Conservation (phyloP, 768 basidiomycete species). For the Mycena latifolia region DNA sequence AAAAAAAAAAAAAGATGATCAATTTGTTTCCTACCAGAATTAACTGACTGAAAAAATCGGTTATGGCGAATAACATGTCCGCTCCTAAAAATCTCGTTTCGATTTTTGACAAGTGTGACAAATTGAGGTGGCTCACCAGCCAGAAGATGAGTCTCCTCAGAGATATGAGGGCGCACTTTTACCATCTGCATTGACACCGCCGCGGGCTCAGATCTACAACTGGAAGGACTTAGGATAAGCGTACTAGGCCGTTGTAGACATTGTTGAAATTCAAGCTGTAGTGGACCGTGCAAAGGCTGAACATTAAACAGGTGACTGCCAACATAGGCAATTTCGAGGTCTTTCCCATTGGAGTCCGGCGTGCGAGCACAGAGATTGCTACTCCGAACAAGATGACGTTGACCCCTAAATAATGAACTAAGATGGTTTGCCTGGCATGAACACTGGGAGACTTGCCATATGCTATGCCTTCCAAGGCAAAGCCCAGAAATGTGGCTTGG, state of each 20-base stretch:
- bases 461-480: slow-evolving; percentile 7
- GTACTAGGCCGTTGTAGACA: slow-evolving; percentile 18
- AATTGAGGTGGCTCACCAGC: slow-evolving; percentile 1
- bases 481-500: slow-evolving; percentile 25
- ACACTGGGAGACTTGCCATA: too few relatives aligned
- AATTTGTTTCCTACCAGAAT: too few relatives aligned
- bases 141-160: slow-evolving; percentile 17
- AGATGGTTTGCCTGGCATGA: too few relatives aligned
- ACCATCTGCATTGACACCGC: slow-evolving; percentile 18
- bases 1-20: too few relatives aligned
- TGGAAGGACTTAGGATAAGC: background rate
- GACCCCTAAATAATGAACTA: background rate
- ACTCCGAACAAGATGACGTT: slow-evolving; percentile 10
- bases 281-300: slow-evolving; percentile 22
- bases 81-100: slow-evolving; percentile 3
- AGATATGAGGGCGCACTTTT: slow-evolving; percentile 7
- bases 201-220: background rate
- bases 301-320: slow-evolving; percentile 14
- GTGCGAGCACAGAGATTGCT: background rate
- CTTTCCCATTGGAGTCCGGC: background rate
- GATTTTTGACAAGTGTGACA: too few relatives aligned
- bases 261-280: slow-evolving; percentile 25
- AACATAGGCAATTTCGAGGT: background rate
- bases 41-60: slow-evolving; percentile 26
- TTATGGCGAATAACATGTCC: slow-evolving; percentile 25